Base-by-base conservation (phyloP, 1,284 basidiomycete genomes). In the Peniophora sp. region DNA sequence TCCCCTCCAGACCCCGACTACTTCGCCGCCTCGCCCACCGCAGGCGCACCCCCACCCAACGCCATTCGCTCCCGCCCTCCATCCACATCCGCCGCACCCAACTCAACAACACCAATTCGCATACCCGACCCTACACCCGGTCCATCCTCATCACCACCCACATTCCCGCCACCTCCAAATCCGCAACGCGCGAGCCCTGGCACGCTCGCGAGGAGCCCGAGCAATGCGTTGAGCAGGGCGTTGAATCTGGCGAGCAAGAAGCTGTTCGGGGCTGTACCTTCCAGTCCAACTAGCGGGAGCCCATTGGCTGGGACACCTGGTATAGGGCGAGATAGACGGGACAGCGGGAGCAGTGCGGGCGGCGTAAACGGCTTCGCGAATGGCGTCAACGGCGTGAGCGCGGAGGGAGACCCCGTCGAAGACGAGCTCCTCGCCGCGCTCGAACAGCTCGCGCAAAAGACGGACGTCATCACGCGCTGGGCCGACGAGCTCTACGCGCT, bases 361-460 rank as follows among this genome's bases (percentile, higher is more conserved):
- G 57, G 63, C 10, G 48, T 47, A 12, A 43, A 37, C 37, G 35
- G 47, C 35, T 32, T n/a, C 15, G 18, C 37, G n/a, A 8, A 20
- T 32, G 37, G 37, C 8, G 37, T 41, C 8, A 20, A 20, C 15
- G 37, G 15, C 8, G 37, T 6, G 37, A 20, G 37, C 8, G 37
- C 37, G 9, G 68, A 71, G 51, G 65, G 77, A n/a, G 88, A 95
- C 59, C 85, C 89, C 0, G 72, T 86, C 48, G 94, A 97, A 58
- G 88, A 92, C 52, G 81, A 81, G 52, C 68, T 98, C 8, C 70
- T 97, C 10, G 79, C 73, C 2, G 66, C 69, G 18, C 72, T 98
- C 37, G 94, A 97, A 63, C 90, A 96, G 56, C 68, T 94, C 0
- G 95, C 93, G 10, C 92, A 97, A 73, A 98, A 98, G 76, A 94